A percentile compares a stretch with the other conserved stretches of the same genome.
Evolutionary conservation across 2,329 filamentous ascomycete species (phyloP).

Genomic region (Didymella pomorum): DNA sequence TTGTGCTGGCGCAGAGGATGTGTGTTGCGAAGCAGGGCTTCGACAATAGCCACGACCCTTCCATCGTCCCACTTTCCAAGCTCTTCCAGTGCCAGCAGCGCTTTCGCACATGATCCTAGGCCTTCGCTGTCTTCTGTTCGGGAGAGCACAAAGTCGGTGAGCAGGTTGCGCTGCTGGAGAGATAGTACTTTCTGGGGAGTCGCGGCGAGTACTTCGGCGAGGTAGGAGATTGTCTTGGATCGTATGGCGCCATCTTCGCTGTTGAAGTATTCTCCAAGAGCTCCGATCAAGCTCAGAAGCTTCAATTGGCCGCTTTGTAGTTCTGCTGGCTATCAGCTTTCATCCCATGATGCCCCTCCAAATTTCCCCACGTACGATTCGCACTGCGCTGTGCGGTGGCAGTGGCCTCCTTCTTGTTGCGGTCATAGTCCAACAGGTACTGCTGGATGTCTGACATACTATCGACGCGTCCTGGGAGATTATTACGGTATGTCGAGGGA

Average conservation of each 20-base stretch:
- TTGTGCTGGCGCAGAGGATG: conserved; percentile 69
- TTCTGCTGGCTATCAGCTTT: conserved; percentile 52
- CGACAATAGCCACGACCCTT: conserved; percentile 62
- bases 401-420: conserved; percentile 57
- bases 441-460: conserved; percentile 62
- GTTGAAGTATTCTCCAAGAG: conserved; percentile 71
- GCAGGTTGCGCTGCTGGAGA: conserved; percentile 65
- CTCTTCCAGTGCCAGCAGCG: conserved; percentile 65
- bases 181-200: conserved; percentile 64
- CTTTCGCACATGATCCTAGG: conserved; percentile 66
- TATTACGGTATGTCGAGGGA: conserved; percentile 10
- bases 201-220: conserved; percentile 60
- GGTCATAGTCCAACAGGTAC: conserved; percentile 60
- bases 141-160: conserved; percentile 71
- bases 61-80: conserved; percentile 67
- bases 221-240: conserved; percentile 64
- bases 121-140: conserved; percentile 64
- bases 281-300: conserved; percentile 69
- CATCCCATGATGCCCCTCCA: conserved; percentile 23
- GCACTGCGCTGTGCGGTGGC: conserved; percentile 55
- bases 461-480: conserved; percentile 22
- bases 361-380: conserved; percentile 40
- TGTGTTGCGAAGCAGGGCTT: conserved; percentile 60
- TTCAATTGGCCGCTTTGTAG: conserved; percentile 67
- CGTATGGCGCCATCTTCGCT: conserved; percentile 68